phyloP scores from a whole-genome alignment of 306 rosid species.

The Quercus rubra region DNA sequence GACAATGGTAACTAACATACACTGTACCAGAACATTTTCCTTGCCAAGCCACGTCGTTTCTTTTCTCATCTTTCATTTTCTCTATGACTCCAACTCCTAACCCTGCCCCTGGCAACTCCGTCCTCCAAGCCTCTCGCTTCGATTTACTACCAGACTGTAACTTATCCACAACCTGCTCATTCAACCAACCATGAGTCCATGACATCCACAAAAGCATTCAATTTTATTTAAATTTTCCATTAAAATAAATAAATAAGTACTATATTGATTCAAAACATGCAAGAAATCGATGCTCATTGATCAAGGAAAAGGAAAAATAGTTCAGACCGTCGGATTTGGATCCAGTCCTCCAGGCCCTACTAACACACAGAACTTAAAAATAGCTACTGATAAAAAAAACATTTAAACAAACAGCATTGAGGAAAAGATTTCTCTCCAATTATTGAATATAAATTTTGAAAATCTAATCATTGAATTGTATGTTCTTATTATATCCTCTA shows the following conservation, averaged over 20 bases:
- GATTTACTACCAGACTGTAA: slow-evolving; percentile 67
- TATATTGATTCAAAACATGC: neutral
- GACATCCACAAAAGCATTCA: slow-evolving; percentile 19
- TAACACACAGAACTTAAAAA: neutral
- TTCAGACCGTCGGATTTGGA: neutral
- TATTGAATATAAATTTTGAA: too few relatives aligned
- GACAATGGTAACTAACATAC: slow-evolving; percentile 51
- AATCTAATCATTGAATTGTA: too few relatives aligned
- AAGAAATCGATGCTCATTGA: neutral
- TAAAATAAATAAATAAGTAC: neutral
- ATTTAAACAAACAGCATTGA: slow-evolving; percentile 2
- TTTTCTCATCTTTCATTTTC: slow-evolving; percentile 70
- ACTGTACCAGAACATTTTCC: slow-evolving; percentile 99
- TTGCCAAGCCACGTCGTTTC: slow-evolving; percentile 73
- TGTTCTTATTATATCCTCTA: too few relatives aligned
- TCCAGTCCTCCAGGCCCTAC: neutral
- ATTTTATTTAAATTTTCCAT: neutral
- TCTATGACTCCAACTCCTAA: slow-evolving; percentile 63
- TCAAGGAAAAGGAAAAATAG: neutral
- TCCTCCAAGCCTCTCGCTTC: slow-evolving; percentile 72
- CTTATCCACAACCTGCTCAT: slow-evolving; percentile 77
- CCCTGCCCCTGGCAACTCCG: slow-evolving; percentile 64
- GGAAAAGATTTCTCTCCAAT: too few relatives aligned
- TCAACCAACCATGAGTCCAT: slow-evolving; percentile 29
- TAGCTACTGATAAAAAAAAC: neutral